Base-by-base conservation (phyloP, 768 basidiomycete species). In the Leccinum variicolor region DNA sequence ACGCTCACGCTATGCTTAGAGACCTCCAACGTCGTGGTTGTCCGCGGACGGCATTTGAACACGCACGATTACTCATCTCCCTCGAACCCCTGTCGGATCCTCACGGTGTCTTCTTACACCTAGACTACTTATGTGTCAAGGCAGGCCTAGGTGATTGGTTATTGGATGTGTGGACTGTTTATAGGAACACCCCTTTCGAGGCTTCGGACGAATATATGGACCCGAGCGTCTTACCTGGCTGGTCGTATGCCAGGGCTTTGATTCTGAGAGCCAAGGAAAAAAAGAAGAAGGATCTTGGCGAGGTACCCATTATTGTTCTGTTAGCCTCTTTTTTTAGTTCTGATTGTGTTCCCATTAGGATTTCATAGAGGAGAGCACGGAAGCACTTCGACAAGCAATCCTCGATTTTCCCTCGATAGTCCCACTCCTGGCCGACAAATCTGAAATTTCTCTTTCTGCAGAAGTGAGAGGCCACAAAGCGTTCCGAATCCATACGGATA, bases 21-120 rank as follows among this genome's bases (percentile, higher is more conserved):
- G 90, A 95, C 62, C 78, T 97, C 5, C 87, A 90, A 56, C 84
- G 92, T n/a, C 78, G 96, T 41, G 97, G 96, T 0, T 92, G 92
- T 64, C 83, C 87, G 53, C 83, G 93, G 17, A 94, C 96, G 0
- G 85, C 93, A 0, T 96, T 97, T 71, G 94, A 97, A 68, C 94
- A 94, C 64, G 85, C 92, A 0, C 83, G 89, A n/a, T 79, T 98
- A 2, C 76, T 98, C 52, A 86, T 90, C 57, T 84, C 86, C 9
- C 79, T 98, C 1, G 94, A 97, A 67, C 92, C 95, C 0, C 82
- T 82, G 75, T 78, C 77, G n/a, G 94, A 96, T 65, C 95, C 95
- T 0, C 94, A 97, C 65, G 94, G 93, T 2, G 82, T 87, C 1
- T 74, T 89, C 2, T 75, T 94, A 13, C 88, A 92, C 66, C 78